Percentiles rank a stretch among this genome's conserved stretches.
These are phyloP conservation scores for Dryas drummondii DNA, from an alignment of 306 rosid species.

Conservation along the genomic window DNA sequence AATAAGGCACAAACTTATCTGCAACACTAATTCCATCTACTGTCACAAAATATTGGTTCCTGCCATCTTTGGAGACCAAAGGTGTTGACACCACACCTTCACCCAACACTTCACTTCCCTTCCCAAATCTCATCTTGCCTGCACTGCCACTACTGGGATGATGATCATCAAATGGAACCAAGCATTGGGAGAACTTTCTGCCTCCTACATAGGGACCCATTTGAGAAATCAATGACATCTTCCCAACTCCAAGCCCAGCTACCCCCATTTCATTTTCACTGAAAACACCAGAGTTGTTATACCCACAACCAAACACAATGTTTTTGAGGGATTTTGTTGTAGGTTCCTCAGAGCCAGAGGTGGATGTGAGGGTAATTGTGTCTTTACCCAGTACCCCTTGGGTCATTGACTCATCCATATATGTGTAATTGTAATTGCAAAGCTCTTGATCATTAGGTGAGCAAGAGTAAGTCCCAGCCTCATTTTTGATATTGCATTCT, in stretches of 20 bases:
- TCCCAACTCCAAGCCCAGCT: conserved; percentile 52
- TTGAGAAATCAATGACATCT: conserved; percentile 55
- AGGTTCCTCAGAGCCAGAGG: conserved; percentile 22
- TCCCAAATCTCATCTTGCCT: conserved; percentile 50
- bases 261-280: conserved; percentile 60
- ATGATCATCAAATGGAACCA: conserved; percentile 46
- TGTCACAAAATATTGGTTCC: conserved; percentile 40
- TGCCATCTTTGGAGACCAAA: conserved; percentile 30
- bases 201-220: conserved; percentile 38
- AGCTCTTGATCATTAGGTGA: conserved; percentile 24
- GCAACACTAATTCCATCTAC: conserved; percentile 56
- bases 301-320: conserved; percentile 53
- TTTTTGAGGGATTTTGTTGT: conserved; percentile 15
- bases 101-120: conserved; percentile 49
- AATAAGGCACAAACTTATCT: conserved; percentile 36
- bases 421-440: conserved; percentile 42
- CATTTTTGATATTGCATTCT: conserved; percentile 22
- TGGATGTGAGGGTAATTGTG: conserved; percentile 29
- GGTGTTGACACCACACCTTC: conserved; percentile 50
- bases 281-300: conserved; percentile 39
- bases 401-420: conserved; percentile 36
- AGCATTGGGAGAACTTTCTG: conserved; percentile 52
- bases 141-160: conserved; percentile 26
- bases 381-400: conserved; percentile 49
- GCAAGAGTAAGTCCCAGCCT: conserved; percentile 29